phyloP scores from a whole-genome alignment of 176 grass and related monocot species.

The Canna indica region DNA sequence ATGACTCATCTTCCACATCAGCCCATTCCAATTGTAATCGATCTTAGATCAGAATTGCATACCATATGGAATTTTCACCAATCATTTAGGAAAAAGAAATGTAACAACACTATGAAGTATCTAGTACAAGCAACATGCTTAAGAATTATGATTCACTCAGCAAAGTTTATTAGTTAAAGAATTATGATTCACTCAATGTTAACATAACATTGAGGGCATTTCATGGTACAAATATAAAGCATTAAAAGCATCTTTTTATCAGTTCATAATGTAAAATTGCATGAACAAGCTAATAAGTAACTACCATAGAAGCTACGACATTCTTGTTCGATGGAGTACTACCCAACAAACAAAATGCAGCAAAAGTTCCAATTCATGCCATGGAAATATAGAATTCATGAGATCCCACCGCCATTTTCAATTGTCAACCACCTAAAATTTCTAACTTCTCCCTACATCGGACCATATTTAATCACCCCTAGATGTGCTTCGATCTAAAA shows the following conservation, averaged over 20 bases:
- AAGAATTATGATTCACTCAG: too few relatives aligned
- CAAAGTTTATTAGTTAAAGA: too few relatives aligned
- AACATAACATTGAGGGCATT: too few relatives aligned
- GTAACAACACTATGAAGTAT: neutral
- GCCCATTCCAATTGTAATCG: neutral
- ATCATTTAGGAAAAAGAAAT: neutral
- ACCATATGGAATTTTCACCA: neutral
- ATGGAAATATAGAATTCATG: neutral
- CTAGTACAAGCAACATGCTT: neutral
- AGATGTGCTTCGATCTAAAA: neutral
- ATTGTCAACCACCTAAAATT: neutral
- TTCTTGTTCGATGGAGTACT: neutral
- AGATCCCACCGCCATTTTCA: neutral
- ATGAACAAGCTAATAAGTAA: too few relatives aligned
- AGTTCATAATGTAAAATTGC: neutral
- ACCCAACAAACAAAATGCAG: neutral
- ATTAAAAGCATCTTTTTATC: neutral
- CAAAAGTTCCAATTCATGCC: neutral
- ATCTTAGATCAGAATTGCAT: neutral
- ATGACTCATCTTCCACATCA: neutral
- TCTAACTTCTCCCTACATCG: neutral
- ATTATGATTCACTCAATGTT: too few relatives aligned
- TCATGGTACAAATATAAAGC: neutral
- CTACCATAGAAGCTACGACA: neutral
- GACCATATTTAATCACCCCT: neutral